Percentiles rank a stretch among this genome's conserved stretches.
Conservation (phyloP, 2,329 filamentous ascomycete genomes). For the Exophiala alcalophila region DNA sequence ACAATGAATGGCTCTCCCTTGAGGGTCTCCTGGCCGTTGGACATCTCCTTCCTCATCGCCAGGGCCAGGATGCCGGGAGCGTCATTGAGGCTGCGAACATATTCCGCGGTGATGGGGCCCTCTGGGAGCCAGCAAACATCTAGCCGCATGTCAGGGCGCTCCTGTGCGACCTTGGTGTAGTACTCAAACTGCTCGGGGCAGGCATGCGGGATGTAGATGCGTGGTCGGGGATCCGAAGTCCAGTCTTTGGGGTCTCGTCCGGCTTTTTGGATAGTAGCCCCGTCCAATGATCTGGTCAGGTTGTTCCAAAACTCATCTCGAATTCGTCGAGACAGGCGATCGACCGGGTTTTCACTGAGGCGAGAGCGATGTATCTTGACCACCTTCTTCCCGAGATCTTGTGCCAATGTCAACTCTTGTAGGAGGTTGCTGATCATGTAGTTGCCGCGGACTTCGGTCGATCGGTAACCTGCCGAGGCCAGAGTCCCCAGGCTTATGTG, state of each 20-base stretch:
- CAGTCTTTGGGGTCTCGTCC: slow-evolving; percentile 92
- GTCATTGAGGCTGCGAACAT: slow-evolving; percentile 77
- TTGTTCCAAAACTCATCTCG: slow-evolving; percentile 90
- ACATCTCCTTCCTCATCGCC: slow-evolving; percentile 72
- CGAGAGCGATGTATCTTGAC: slow-evolving; percentile 89
- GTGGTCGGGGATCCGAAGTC: slow-evolving; percentile 81
- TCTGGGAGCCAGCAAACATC: slow-evolving; percentile 77
- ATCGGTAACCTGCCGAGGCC: slow-evolving; percentile 79
- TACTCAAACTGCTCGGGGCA: slow-evolving; percentile 87
- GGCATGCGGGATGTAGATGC: slow-evolving; percentile 84
- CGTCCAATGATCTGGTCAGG: slow-evolving; percentile 85
- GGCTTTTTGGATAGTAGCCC: slow-evolving; percentile 72
- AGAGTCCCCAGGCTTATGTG: slow-evolving; percentile 80
- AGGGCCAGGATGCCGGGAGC: slow-evolving; percentile 87
- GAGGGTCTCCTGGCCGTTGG: slow-evolving; percentile 67
- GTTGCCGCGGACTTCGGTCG: slow-evolving; percentile 87
- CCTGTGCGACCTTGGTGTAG: slow-evolving; percentile 74
- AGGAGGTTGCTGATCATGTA: slow-evolving; percentile 97
- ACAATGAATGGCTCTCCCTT: slow-evolving; percentile 92
- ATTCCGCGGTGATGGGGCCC: slow-evolving; percentile 69
- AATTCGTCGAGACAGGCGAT: slow-evolving; percentile 80
- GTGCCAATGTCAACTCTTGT: slow-evolving; percentile 88
- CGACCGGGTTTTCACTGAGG: slow-evolving; percentile 92
- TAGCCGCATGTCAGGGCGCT: slow-evolving; percentile 77
- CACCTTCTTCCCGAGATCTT: slow-evolving; percentile 83